Conservation (phyloP, 148 eudicot genomes). For the Polygonum maritimum region DNA sequence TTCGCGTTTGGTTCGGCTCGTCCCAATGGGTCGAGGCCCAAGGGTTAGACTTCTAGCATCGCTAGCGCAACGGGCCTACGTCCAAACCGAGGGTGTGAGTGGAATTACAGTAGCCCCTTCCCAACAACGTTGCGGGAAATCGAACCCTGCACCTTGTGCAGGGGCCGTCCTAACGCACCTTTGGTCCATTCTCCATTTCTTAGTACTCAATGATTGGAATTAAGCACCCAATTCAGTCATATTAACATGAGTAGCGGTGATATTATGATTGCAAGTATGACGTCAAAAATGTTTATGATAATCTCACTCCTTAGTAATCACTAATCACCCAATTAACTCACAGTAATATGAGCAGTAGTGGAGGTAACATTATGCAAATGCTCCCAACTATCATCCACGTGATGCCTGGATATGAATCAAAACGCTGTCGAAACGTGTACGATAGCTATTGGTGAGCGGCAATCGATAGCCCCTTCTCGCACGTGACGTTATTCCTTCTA, state of each 20-base stretch:
- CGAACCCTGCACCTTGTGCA: too few species aligned
- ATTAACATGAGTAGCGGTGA: not conserved
- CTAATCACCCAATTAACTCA: not conserved
- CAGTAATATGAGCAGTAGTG: not conserved
- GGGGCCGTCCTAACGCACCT: too few species aligned
- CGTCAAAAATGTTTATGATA: too few species aligned
- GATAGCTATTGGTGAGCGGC: not conserved
- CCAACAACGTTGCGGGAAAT: too few species aligned
- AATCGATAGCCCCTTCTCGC: constrained; percentile 1
- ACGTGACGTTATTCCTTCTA: constrained; percentile 10
- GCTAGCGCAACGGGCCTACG: too few species aligned
- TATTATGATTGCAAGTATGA: not conserved
- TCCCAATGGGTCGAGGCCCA: too few species aligned
- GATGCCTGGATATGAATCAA: not conserved
- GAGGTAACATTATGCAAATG: not conserved
- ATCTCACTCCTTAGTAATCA: not conserved
- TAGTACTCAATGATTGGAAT: not conserved
- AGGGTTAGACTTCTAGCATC: too few species aligned
- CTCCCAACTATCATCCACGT: not conserved
- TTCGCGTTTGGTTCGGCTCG: too few species aligned
- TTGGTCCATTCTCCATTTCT: not conserved
- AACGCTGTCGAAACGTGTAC: not conserved
- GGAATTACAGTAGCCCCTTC: too few species aligned
- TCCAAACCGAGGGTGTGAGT: too few species aligned
- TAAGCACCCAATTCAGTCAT: not conserved